Evolutionary conservation across 108 stramenopile species (phyloP), one percentile per base, ranked within the genome.

Genomic region (Skeletonema grethae): DNA sequence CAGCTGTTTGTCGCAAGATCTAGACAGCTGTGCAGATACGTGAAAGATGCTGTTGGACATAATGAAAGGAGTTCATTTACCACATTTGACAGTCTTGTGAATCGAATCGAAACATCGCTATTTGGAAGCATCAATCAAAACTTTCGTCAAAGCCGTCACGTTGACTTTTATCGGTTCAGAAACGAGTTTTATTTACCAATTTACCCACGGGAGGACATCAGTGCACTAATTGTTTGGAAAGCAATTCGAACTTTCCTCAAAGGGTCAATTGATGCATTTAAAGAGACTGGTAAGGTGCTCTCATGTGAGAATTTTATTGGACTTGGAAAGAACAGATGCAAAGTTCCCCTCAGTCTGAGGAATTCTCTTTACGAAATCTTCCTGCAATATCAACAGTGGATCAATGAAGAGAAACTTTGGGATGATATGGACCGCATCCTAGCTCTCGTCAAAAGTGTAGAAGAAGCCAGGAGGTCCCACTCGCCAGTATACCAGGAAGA

Each of bases 221-320:
- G 80, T 60, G 67, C 85, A 28, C 58, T 89, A 16, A 31, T 82
- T 36, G 75, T 64, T 50, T 89, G 88, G 88, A 85, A 76, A 15
- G 55, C 83, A 8, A 89, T 89, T 68, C 70, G 80, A 25, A 76
- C 79, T 9, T 86, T 86, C 65, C 62, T 89, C 45, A 89, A 89
- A 48, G 88, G 88, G 38, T 87, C 86, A 6, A 80, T 84, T 24
- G 86, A 86, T 55, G 88, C 88, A 48, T 67, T 74, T 22, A 58
- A 75, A 45, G 61, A 72, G 10, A 57, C 43, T 0, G 48, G 65
- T 11, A 11, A 32, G 16, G 32, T 69, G 30, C 46, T 89, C 12
- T 39, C 76, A 29, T 32, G 72, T 13, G 83, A 82, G 20, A 55
- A 84, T 32, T 89, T 84, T 46, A n/a, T 86, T 56, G 35, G 57